Percentiles rank a stretch among this genome's conserved stretches.
phyloP scores from a whole-genome alignment of 2,329 filamentous ascomycete species.

The Diaporthe citri region DNA sequence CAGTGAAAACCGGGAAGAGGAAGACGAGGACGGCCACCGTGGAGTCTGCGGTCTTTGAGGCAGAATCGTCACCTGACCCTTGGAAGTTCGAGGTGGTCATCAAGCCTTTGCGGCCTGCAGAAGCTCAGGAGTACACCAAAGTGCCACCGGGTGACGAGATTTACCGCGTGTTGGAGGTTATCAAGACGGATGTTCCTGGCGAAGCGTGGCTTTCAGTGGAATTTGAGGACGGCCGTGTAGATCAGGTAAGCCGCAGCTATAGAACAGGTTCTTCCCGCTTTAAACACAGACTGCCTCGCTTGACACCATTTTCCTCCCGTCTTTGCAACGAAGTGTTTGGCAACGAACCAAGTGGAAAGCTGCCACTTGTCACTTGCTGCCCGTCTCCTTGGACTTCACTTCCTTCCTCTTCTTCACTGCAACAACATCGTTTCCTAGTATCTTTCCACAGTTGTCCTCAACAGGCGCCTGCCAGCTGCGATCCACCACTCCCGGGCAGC shows the following conservation, averaged over 20 bases:
- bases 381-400: background rate
- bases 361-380: background rate
- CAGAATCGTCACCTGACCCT: conserved; percentile 11
- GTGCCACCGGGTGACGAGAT: conserved; percentile 52
- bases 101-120: conserved; percentile 44
- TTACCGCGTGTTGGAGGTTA: conserved; percentile 52
- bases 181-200: conserved; percentile 43
- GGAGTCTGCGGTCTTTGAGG: conserved; percentile 38
- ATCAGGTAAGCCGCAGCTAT: conserved; percentile 55
- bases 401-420: background rate
- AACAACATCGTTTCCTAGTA: background rate
- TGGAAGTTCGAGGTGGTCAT: conserved; percentile 48
- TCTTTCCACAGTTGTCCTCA: background rate
- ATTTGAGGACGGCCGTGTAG: conserved; percentile 60
- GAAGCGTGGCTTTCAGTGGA: conserved; percentile 54
- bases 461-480: background rate
- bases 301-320: background rate
- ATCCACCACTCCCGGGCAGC: background rate
- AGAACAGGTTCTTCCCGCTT: background rate
- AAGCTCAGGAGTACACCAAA: conserved; percentile 42
- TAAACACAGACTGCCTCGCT: background rate
- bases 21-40: conserved; percentile 25
- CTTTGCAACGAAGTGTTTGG: background rate
- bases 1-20: background rate
- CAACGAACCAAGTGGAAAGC: background rate